Evolutionary conservation across 768 basidiomycete genomes (phyloP).

Genomic region (Psilocybe cyanescens): DNA sequence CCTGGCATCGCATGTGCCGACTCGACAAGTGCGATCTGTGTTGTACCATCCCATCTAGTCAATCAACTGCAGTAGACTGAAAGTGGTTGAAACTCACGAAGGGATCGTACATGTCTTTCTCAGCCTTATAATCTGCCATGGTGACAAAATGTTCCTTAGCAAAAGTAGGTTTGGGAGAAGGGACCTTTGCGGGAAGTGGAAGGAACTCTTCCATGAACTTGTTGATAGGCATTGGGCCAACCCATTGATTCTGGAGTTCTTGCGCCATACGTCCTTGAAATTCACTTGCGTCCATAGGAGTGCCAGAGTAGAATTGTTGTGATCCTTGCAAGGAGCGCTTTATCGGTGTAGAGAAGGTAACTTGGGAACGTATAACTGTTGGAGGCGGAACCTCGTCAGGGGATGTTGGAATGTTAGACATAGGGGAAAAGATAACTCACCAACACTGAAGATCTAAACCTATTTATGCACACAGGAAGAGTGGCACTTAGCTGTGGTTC

Average conservation of each 20-base stretch:
- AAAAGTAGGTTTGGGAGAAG: background rate
- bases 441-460: no score
- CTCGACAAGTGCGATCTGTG: slow-evolving; percentile 2
- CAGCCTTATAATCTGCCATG: background rate
- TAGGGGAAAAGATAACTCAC: no score
- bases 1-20: background rate
- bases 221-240: slow-evolving; percentile 9
- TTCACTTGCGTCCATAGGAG: no score
- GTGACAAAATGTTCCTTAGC: background rate
- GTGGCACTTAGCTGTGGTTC: no score
- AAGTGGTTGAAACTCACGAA: slow-evolving; percentile 3
- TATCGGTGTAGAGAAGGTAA: no score
- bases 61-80: no score
- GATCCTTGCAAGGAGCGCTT: no score
- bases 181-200: background rate
- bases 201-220: slow-evolving; percentile 3
- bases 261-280: background rate
- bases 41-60: background rate
- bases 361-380: no score
- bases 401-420: no score
- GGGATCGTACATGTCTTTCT: slow-evolving; percentile 10
- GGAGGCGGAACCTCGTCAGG: no score
- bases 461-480: no score
- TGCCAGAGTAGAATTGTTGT: no score
- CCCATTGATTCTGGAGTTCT: slow-evolving; percentile 3